phyloP scores from a whole-genome alignment of 2,329 filamentous ascomycete species.

The Aspergillus quadrilineatus region DNA sequence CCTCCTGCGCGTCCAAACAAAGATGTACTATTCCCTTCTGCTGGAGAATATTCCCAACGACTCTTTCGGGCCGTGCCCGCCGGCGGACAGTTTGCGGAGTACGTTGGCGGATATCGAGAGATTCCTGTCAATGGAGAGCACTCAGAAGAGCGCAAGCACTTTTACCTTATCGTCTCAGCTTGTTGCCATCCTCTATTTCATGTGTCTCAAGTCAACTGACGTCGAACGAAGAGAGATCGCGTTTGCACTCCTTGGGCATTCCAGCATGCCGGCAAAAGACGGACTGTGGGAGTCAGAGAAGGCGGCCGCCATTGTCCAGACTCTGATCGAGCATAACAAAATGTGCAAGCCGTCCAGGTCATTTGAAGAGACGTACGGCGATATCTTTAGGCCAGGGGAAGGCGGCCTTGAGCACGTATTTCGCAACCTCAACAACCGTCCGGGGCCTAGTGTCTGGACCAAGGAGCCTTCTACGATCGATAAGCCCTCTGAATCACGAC shows the following conservation, averaged over 20 bases:
- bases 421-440: neutral
- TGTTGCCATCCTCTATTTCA: conserved; percentile 24
- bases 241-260: conserved; percentile 19
- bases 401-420: neutral
- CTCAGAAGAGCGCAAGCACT: neutral
- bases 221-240: conserved; percentile 12
- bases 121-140: neutral
- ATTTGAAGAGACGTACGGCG: neutral
- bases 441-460: neutral
- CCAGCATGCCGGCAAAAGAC: conserved; percentile 19
- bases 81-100: neutral
- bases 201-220: conserved; percentile 24
- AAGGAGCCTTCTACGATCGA: neutral
- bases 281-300: conserved; percentile 25
- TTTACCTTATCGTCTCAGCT: conserved; percentile 27
- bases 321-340: neutral
- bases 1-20: conserved; percentile 16
- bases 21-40: conserved; percentile 17
- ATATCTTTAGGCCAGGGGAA: neutral
- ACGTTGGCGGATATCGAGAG: neutral
- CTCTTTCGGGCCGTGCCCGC: neutral
- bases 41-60: conserved; percentile 13
- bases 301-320: conserved; percentile 17
- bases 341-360: neutral
- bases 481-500: neutral